Base-by-base conservation (phyloP, 2,329 filamentous ascomycete genomes). In the Phyllosticta citriasiana region DNA sequence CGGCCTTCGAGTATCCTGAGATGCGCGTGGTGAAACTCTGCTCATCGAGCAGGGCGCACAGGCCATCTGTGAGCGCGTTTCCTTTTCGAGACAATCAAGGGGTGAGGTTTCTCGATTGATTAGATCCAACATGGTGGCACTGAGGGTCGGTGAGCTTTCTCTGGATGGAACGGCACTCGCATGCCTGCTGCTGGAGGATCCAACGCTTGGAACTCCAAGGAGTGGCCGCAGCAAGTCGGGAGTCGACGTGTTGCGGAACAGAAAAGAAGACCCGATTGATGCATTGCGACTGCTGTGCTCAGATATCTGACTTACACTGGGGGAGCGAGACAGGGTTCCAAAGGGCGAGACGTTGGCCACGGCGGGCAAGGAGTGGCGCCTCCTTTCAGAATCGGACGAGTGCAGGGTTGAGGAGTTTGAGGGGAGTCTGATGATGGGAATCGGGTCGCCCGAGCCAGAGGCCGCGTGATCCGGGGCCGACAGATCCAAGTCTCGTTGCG, bases 1-100 rank as follows among this genome's bases (percentile, higher is more conserved):
- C 25, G 25, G 30, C 35, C 47, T 25, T 55, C 53, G 53, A 55
- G 14, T 24, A n/a, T 22, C 33, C 14, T 40, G 51, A 22, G 51
- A 53, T 53, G 19, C 51, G 19, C 25, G n/a, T 2, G 51, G 51
- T 24, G 51, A 53, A 8, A 53, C 51, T 53, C 19, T 24, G 51
- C 51, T 53, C 19, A 40, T 40, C 50, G 25, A 55, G n/a, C 55
- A 57, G 27, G 55, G 60, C 14, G 60, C 60, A 24, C 52, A 55
- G 16, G 52, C 24, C 16, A 57, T 61, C 22, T 51, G 55, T 24
- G 60, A 61, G 16, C 53, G 30, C 3, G 30, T 57, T 57, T 54
- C 33, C n/a, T 61, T 55, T 33, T 61, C 60, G 10, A 61, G 60
- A 16, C 60, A 51, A 24, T 61, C 60, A 40, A 61, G 60, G 27